Evolutionary conservation across 495 filamentous ascomycete species (phyloP).

Genomic region (Achaetomiella virescens): DNA sequence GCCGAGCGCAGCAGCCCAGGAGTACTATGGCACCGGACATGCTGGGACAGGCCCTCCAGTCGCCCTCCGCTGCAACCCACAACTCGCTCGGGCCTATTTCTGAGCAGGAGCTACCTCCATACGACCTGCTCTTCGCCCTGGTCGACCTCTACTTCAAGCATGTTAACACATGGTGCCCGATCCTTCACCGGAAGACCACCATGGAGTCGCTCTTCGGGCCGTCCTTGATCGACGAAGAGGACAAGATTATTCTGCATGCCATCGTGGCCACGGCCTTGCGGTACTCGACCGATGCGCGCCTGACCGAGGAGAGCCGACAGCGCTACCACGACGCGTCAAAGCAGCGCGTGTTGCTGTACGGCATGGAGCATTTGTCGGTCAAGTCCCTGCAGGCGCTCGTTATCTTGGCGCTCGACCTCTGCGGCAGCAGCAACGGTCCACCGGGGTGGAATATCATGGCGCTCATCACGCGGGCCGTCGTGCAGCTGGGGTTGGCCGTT

Average conservation of each 20-base stretch:
- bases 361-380: conserved; percentile 80
- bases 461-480: conserved; percentile 75
- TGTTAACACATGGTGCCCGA: conserved; percentile 86
- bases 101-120: conserved; percentile 76
- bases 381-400: conserved; percentile 80
- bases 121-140: conserved; percentile 73
- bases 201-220: conserved; percentile 76
- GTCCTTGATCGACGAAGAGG: conserved; percentile 66
- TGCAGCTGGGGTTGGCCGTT: conserved; percentile 75
- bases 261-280: conserved; percentile 80
- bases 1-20: conserved; percentile 30
- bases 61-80: conserved; percentile 39
- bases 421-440: conserved; percentile 74
- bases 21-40: conserved; percentile 39
- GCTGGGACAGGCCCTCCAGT: conserved; percentile 33
- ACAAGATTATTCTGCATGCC: conserved; percentile 75
- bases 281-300: conserved; percentile 66
- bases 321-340: conserved; percentile 76
- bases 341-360: conserved; percentile 75
- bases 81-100: conserved; percentile 38
- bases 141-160: conserved; percentile 87
- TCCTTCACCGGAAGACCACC: conserved; percentile 72
- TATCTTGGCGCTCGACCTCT: conserved; percentile 72
- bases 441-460: conserved; percentile 87
- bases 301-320: conserved; percentile 63